Evolutionary conservation across 345 rosid genomes (phyloP).

Genomic region (Kandelia obovata): DNA sequence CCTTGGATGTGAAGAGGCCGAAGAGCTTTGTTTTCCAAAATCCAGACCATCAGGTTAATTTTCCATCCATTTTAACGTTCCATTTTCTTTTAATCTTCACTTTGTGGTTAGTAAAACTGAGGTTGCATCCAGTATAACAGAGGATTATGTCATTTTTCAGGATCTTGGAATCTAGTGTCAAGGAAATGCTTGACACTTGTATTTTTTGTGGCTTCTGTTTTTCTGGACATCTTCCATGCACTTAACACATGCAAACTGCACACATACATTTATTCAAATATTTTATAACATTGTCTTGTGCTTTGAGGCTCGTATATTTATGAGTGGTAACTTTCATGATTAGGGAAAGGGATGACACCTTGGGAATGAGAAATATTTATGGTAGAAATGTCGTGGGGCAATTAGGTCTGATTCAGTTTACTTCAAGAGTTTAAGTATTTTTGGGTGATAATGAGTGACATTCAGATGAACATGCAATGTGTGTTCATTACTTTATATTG

Average conservation of each 20-base stretch:
- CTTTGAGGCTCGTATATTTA: too few relatives aligned
- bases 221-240: not conserved
- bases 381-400: not conserved
- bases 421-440: not conserved
- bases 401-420: not conserved
- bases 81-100: not conserved
- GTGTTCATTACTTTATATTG: too few relatives aligned
- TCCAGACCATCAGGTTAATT: conserved; percentile 86
- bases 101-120: not conserved
- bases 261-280: not conserved
- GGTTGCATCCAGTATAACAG: not conserved
- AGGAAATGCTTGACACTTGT: not conserved
- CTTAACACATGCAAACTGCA: not conserved
- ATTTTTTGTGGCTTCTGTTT: not conserved
- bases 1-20: conserved; percentile 53
- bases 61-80: not conserved
- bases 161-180: not conserved
- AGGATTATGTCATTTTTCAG: not conserved
- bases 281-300: too few relatives aligned
- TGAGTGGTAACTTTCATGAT: too few relatives aligned
- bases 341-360: not conserved
- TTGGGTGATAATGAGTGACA: not conserved
- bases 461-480: not conserved
- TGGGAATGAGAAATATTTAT: not conserved
- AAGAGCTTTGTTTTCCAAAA: conserved; percentile 85